Base-by-base conservation (phyloP, 2,329 filamentous ascomycete species). In the Colletotrichum musicola region DNA sequence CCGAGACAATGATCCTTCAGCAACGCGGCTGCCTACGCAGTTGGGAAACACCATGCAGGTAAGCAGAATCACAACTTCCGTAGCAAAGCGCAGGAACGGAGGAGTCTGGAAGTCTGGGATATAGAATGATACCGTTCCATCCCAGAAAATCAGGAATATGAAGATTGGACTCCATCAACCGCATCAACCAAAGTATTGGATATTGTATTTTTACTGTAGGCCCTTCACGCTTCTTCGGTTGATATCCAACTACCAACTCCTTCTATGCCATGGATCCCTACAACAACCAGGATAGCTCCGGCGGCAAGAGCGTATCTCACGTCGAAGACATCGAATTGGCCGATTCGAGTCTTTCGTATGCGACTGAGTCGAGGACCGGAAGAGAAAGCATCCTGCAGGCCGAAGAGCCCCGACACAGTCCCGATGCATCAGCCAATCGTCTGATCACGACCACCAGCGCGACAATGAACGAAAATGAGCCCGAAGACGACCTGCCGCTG, bases 401-500 rank as follows among this genome's bases (percentile, higher is more conserved):
- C 18, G 42, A 14, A 25, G 50, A 27, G 13, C 7, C 20, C 40
- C 3, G 22, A 4, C 51, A 47, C 40, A 27, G 14, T n/a, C 40
- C 51, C 2, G 51, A 56, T 40, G 42, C 27, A 25, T 38, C 50
- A 1, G 51, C 44, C 10, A 44, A 42, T 2, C 25, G 27, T 6
- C 50, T 56, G 6, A 51, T 51, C 40, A 62, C 49, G 18, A n/a
- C 63, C 30, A 30, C 30, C 20, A 62, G 50, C 50, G 25, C 38
- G 6, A 18, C 35, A 42, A 46, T 42, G 9, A 42, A 20, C 14
- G 14, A 18, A 2, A n/a, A 66, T 35, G 58, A 18, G 2, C n/a
- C 46, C 4, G 64, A 66, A 18, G 60, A 71, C 0, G 71, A 75
- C 0, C 59, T 78, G 13, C 72, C 74, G 0, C 63, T 78, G 0